Evolutionary conservation across 129 eudicot species (phyloP).

Genomic region (Dittrichia graveolens): DNA sequence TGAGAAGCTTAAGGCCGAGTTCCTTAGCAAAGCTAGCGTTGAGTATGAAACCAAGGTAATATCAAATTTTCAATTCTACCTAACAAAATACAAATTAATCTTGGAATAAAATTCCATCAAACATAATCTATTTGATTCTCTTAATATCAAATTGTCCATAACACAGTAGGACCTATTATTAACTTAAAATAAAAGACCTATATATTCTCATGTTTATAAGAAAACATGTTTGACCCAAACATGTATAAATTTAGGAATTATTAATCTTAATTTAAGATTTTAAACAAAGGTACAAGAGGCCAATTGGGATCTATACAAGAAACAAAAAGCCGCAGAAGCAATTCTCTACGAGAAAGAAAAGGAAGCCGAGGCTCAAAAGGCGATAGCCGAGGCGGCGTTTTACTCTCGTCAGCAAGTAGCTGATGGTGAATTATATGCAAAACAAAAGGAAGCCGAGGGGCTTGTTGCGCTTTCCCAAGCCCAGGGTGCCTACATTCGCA

Average conservation of each 20-base stretch:
- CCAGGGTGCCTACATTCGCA: slow-evolving; percentile 51
- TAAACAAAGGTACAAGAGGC: slow-evolving; percentile 64
- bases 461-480: slow-evolving; percentile 59
- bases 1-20: slow-evolving; percentile 68
- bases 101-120: too few relatives aligned
- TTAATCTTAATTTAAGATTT: too few relatives aligned
- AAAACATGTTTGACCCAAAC: too few relatives aligned
- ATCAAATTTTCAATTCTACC: too few relatives aligned
- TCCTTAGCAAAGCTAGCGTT: slow-evolving; percentile 67
- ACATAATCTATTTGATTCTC: too few relatives aligned
- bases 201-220: too few relatives aligned
- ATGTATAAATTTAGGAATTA: too few relatives aligned
- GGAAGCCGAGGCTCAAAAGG: slow-evolving; percentile 67
- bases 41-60: slow-evolving; percentile 72
- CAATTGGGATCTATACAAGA: slow-evolving; percentile 65
- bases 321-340: slow-evolving; percentile 64
- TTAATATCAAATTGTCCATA: too few relatives aligned
- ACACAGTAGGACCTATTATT: too few relatives aligned
- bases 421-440: slow-evolving; percentile 63
- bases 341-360: slow-evolving; percentile 48
- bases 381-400: slow-evolving; percentile 52
- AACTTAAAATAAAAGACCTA: too few relatives aligned
- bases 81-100: too few relatives aligned
- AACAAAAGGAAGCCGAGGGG: slow-evolving; percentile 66
- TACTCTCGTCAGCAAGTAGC: slow-evolving; percentile 57